A percentile compares a stretch with the other conserved stretches of the same genome.
Conservation (phyloP, 495 filamentous ascomycete species). For the Hypoxylon perforatum region DNA sequence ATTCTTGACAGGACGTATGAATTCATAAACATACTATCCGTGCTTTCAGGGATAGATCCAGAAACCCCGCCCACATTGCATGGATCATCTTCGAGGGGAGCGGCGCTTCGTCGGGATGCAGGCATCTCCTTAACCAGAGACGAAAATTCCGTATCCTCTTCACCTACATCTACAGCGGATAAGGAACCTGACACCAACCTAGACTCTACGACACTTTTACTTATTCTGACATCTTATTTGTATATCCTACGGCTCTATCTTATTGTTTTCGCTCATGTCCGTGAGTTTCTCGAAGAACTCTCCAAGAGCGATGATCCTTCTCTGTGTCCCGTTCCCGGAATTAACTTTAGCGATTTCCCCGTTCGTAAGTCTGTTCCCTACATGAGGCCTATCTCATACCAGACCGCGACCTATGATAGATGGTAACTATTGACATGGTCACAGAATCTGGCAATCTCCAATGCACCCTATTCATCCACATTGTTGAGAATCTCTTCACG, state of each 20-base stretch:
- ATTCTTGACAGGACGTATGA: constrained; percentile 25
- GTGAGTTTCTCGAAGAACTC: constrained; percentile 18
- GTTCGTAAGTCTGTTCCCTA: constrained; percentile 33
- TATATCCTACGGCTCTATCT: constrained; percentile 31
- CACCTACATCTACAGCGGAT: not conserved
- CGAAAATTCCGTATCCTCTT: not conserved
- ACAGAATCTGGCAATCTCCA: constrained; percentile 42
- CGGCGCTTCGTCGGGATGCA: too few species aligned
- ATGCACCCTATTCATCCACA: constrained; percentile 33
- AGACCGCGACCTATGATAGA: too few species aligned
- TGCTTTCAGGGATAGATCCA: not conserved
- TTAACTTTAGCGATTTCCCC: constrained; percentile 31
- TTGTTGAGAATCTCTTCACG: constrained; percentile 34
- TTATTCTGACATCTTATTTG: constrained; percentile 37
- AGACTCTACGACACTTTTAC: constrained; percentile 31
- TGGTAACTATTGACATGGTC: not conserved
- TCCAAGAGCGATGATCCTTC: constrained; percentile 31
- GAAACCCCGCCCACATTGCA: too few species aligned
- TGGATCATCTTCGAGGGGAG: too few species aligned
- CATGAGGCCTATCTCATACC: too few species aligned
- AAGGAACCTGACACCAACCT: not conserved
- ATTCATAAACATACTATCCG: constrained; percentile 22
- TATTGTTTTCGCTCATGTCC: constrained; percentile 30
- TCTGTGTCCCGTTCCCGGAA: constrained; percentile 24
- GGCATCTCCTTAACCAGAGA: not conserved